phyloP scores from a whole-genome alignment of 2,329 filamentous ascomycete species.

The Stagonosporopsis tanaceti region DNA sequence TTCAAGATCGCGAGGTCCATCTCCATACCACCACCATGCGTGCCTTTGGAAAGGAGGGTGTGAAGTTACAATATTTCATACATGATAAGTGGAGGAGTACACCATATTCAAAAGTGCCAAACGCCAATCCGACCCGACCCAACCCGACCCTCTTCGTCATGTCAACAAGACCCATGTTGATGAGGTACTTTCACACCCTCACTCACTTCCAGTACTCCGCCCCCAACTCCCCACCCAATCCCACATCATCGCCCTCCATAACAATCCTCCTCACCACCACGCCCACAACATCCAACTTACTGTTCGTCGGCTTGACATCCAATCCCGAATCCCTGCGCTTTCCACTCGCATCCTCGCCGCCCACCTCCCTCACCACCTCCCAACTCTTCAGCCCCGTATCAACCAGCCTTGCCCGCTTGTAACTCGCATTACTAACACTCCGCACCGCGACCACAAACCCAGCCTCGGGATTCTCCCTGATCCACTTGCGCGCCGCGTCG shows the following conservation, averaged over 20 bases:
- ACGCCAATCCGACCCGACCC: not conserved
- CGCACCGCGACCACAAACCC: conserved; percentile 45
- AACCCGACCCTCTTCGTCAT: not conserved
- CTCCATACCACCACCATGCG: not conserved
- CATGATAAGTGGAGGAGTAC: not conserved
- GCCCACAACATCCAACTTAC: conserved; percentile 46
- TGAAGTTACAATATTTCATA: not conserved
- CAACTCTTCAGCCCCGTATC: conserved; percentile 41
- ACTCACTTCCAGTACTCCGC: conserved; percentile 40
- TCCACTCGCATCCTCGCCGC: conserved; percentile 35
- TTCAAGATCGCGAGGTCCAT: not conserved
- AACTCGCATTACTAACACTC: conserved; percentile 45
- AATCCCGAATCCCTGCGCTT: conserved; percentile 44
- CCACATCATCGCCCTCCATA: conserved; percentile 36
- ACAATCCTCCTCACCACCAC: conserved; percentile 43
- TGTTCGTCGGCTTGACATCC: conserved; percentile 41
- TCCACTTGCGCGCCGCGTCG: conserved; percentile 36
- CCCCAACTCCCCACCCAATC: conserved; percentile 44
- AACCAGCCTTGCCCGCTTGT: conserved; percentile 45
- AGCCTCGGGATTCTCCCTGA: conserved; percentile 39
- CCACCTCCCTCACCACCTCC: conserved; percentile 45
- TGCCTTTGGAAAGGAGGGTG: not conserved
- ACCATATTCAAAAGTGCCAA: not conserved
- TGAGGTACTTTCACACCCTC: not conserved
- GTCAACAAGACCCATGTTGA: not conserved